Evolutionary conservation across 257 asterid genomes (phyloP), one percentile per base, ranked within the genome.

Genomic region (Solanum corneliomulleri): DNA sequence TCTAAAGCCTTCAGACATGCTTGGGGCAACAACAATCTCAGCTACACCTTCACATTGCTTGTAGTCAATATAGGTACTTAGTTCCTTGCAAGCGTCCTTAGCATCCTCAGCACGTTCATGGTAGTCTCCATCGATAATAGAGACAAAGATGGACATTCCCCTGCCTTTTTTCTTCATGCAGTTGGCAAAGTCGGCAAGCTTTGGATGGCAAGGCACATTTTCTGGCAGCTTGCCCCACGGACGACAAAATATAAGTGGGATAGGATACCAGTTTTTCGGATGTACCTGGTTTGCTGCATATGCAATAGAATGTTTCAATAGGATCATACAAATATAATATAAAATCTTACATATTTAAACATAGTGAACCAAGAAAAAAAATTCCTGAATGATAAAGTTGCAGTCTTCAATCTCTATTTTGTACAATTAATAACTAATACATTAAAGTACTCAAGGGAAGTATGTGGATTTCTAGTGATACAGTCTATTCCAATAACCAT

Each of bases 201-300:
- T 97, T 25, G 99, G 99, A 91, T 97, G 99, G 93, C 99, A 97
- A 7, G 99, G 99, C 5, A 97, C 99, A 35, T 97, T 97, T 83
- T 95, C 99, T 3, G 99, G 99, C 83, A 97, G 92, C 90, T 92
- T 95, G 60, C 99, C 99, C 99, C 99, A 97, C 11, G 99, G 99
- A 83, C 99, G 95, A 91, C 99, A 97, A 92, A 95, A 93, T 89
- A 97, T 87, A 87, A 95, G 99, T 70, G 99, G 99, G 78, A 97
- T 97, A 29, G 99, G 99, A 64, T 97, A 97, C 99, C 99, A 97
- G 91, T 97, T 97, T 92, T 97, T 97, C 33, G 99, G 99, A 87
- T 97, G 99, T 44, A 97, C 99, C 87, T 95, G 98, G 89, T 86
- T 94, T 58, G 99, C 99, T 97, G 98, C 92, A 93, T 86, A 74